Conservation (phyloP, 768 basidiomycete species). For the Tricholoma bakamatsutake region DNA sequence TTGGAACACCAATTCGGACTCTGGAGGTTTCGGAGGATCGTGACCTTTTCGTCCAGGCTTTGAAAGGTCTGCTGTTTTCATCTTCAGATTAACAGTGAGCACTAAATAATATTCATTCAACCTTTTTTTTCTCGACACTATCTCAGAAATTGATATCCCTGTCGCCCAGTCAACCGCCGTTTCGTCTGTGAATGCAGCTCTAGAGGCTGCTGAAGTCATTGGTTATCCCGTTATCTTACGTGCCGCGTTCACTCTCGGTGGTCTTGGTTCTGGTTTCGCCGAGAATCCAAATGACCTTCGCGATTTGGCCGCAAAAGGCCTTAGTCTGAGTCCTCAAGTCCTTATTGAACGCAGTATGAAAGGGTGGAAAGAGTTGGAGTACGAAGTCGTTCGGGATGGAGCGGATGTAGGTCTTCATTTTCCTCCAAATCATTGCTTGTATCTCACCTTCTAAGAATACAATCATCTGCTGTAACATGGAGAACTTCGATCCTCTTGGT, state of each 20-base stretch:
- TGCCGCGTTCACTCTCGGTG: constrained; percentile 94
- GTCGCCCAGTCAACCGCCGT: constrained; percentile 95
- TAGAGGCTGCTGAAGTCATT: constrained; percentile 84
- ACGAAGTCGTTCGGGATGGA: constrained; percentile 96
- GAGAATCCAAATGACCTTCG: constrained; percentile 91
- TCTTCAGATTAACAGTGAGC: neutral
- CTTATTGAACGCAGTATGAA: constrained; percentile 98
- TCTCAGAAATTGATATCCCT: constrained; percentile 92
- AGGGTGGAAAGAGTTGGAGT: constrained; percentile 99
- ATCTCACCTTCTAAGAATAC: constrained; percentile 64
- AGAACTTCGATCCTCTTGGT: constrained; percentile 98
- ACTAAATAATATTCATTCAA: constrained; percentile 4
- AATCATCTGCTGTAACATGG: constrained; percentile 99
- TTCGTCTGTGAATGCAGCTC: constrained; percentile 89
- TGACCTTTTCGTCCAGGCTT: constrained; percentile 90
- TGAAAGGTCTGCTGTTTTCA: constrained; percentile 64
- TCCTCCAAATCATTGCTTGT: constrained; percentile 1
- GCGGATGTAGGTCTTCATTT: constrained; percentile 69
- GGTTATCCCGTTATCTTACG: constrained; percentile 98
- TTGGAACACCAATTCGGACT: constrained; percentile 93
- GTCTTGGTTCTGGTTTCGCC: constrained; percentile 97
- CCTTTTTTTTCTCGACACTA: neutral
- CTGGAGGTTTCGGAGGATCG: constrained; percentile 97
- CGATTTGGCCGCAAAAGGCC: constrained; percentile 87
- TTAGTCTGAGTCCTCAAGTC: constrained; percentile 90